Evolutionary conservation across 176 grass and related monocot species (phyloP).

Genomic region (Lolium multiflorum): DNA sequence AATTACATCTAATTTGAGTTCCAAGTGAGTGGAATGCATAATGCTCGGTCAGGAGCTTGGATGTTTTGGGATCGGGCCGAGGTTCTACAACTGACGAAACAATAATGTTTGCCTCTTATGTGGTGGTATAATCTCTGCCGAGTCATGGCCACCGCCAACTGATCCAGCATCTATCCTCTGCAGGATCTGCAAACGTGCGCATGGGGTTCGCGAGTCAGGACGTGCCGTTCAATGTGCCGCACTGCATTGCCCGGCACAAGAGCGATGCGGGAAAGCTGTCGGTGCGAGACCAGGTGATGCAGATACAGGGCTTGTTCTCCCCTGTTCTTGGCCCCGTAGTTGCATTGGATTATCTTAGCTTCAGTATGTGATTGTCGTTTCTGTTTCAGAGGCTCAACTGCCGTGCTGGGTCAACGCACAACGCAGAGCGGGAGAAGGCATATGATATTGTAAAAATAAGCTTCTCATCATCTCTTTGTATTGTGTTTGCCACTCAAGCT

Average conservation of each 20-base stretch:
- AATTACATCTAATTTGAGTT: too few relatives aligned
- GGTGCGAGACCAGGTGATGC: conserved; percentile 73
- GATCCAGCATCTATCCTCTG: neutral
- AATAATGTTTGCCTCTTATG: neutral
- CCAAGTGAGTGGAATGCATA: too few relatives aligned
- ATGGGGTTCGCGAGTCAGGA: conserved; percentile 89
- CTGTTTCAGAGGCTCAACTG: conserved; percentile 73
- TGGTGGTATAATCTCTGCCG: neutral
- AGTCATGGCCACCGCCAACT: conserved; percentile 13
- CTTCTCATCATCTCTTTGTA: conserved; percentile 11
- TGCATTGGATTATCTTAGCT: neutral
- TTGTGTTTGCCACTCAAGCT: conserved; percentile 15
- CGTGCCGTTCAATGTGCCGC: conserved; percentile 80
- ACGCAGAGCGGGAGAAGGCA: conserved; percentile 79
- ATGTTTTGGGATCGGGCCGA: too few relatives aligned
- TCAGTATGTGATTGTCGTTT: neutral
- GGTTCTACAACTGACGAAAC: too few relatives aligned
- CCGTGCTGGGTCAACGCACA: conserved; percentile 56
- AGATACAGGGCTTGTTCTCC: neutral
- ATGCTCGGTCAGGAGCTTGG: too few relatives aligned
- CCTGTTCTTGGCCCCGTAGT: neutral
- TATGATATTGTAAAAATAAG: conserved; percentile 77
- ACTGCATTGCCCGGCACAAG: conserved; percentile 73
- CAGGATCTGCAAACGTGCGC: conserved; percentile 86
- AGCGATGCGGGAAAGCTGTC: conserved; percentile 39